phyloP scores from a whole-genome alignment of 257 asterid species.

The Solanum habrochaites region DNA sequence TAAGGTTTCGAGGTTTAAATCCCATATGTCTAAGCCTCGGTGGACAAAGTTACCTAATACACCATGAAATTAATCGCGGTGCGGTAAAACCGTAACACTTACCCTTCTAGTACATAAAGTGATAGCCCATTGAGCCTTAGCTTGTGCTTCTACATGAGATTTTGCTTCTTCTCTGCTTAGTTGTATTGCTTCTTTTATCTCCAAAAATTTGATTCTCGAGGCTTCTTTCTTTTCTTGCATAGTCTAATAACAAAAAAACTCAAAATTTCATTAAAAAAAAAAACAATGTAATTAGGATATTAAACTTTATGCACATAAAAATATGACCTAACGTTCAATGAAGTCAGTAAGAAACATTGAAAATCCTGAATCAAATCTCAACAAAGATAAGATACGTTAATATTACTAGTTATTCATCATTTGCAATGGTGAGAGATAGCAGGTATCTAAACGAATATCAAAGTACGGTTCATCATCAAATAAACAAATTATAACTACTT shows the following conservation, averaged over 20 bases:
- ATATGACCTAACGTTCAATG: not conserved
- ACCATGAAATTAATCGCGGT: not conserved
- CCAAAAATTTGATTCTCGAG: conserved; percentile 18
- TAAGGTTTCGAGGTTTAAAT: not conserved
- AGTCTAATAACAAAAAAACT: not conserved
- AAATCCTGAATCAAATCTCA: not conserved
- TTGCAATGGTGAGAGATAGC: rapidly evolving
- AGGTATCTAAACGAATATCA: rapidly evolving
- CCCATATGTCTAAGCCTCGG: not conserved
- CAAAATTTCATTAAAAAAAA: too few species aligned
- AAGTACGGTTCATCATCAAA: not conserved
- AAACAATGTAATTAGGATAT: not conserved
- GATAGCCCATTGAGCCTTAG: conserved; percentile 46
- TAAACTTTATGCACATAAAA: not conserved
- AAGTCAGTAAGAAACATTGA: not conserved
- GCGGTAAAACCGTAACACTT: not conserved
- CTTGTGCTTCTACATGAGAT: conserved; percentile 20
- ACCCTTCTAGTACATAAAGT: conserved; percentile 39
- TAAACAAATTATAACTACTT: not conserved
- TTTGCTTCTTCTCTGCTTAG: conserved; percentile 22
- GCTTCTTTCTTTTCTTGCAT: conserved; percentile 21
- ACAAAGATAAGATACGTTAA: not conserved
- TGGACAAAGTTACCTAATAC: not conserved
- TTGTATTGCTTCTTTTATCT: conserved; percentile 22
- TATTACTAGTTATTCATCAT: not conserved